These are phyloP conservation scores for Eutreptiella sp. DNA, from an alignment of 208 protist genomes.

Conservation along the genomic window DNA sequence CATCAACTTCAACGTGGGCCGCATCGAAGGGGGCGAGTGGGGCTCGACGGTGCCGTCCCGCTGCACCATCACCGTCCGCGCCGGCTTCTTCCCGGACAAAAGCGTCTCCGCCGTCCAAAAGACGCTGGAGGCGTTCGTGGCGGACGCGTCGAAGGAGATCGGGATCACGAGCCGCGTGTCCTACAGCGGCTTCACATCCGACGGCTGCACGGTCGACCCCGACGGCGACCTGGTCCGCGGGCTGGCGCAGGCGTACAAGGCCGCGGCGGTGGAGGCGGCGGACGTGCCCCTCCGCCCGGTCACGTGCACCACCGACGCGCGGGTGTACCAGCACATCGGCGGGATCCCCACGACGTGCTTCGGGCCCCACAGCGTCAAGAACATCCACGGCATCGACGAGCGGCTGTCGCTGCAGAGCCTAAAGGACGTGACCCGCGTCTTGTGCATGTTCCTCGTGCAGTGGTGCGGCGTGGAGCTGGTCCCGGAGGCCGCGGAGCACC, in stretches of 20 bases:
- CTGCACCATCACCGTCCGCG: conserved; percentile 33
- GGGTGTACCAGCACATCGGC: conserved; percentile 43
- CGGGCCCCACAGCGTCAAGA: conserved; percentile 37
- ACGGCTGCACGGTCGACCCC: conserved; percentile 31
- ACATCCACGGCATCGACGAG: conserved; percentile 45
- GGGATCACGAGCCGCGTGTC: conserved; percentile 19
- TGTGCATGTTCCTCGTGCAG: conserved; percentile 41
- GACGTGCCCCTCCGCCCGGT: conserved; percentile 31
- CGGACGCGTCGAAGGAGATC: conserved; percentile 29
- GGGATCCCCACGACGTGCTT: conserved; percentile 39
- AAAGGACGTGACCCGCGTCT: conserved; percentile 38
- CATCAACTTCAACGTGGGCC: conserved; percentile 44
- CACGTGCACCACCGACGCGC: conserved; percentile 41
- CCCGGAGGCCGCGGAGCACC: too few species aligned
- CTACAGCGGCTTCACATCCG: conserved; percentile 46
- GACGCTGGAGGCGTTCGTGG: conserved; percentile 19
- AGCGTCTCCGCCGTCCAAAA: conserved; percentile 18
- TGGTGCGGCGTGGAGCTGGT: conserved; percentile 39
- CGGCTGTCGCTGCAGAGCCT: conserved; percentile 39
- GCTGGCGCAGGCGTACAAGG: conserved; percentile 29
- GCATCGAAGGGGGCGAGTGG: conserved; percentile 42
- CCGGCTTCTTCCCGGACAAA: conserved; percentile 38
- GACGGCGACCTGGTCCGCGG: conserved; percentile 32
- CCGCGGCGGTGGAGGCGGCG: conserved; percentile 27
- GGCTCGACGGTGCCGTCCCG: conserved; percentile 38